phyloP scores from a whole-genome alignment of 495 filamentous ascomycete genomes.

The Aspergillus heteromorphus region DNA sequence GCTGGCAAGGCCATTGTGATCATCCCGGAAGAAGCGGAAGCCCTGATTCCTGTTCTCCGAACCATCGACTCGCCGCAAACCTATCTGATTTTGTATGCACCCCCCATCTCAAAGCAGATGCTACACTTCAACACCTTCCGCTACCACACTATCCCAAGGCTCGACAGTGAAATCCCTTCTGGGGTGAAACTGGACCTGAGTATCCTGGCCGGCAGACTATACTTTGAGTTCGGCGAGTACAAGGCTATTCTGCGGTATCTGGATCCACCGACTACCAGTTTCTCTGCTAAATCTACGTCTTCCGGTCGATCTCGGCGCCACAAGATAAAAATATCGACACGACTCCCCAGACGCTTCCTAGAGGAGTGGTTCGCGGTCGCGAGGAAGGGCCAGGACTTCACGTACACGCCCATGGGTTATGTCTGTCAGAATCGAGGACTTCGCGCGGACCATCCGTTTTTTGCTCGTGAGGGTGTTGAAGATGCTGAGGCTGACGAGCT shows the following conservation, averaged over 20 bases:
- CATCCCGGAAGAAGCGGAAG: slow-evolving; percentile 50
- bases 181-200: slow-evolving; percentile 50
- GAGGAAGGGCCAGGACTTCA: slow-evolving; percentile 46
- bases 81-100: slow-evolving; percentile 47
- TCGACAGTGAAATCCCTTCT: slow-evolving; percentile 27
- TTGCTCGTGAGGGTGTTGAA: slow-evolving; percentile 8
- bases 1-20: slow-evolving; percentile 40
- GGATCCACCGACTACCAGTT: too few species aligned
- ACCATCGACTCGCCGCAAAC: neutral
- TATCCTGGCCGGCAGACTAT: slow-evolving; percentile 51
- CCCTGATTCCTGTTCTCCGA: slow-evolving; percentile 22
- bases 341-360: slow-evolving; percentile 24
- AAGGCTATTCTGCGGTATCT: slow-evolving; percentile 19
- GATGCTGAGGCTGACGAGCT: too few species aligned
- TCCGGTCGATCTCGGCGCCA: too few species aligned
- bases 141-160: slow-evolving; percentile 43
- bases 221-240: slow-evolving; percentile 45
- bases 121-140: slow-evolving; percentile 43
- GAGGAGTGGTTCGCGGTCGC: slow-evolving; percentile 48
- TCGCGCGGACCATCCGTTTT: slow-evolving; percentile 41
- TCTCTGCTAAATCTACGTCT: too few species aligned
- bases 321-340: slow-evolving; percentile 5
- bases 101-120: slow-evolving; percentile 50
- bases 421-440: slow-evolving; percentile 43
- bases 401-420: slow-evolving; percentile 53